Conservation (phyloP, 1,284 basidiomycete genomes). For the Chalciporus sp. region DNA sequence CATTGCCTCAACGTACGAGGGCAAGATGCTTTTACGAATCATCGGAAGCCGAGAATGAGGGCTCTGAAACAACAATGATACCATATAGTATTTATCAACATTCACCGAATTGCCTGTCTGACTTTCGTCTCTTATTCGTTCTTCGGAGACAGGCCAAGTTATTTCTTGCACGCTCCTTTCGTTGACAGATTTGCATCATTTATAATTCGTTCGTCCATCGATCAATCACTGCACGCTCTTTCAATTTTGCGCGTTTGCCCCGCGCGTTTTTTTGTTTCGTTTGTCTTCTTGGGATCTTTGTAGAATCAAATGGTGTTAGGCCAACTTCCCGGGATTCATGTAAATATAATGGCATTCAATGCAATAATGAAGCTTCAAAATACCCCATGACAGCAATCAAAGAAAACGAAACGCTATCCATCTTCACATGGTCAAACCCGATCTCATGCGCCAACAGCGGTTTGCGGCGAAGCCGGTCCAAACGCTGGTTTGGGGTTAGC, state of each 20-base stretch:
- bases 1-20: constrained; percentile 28
- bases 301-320: constrained; percentile 14
- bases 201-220: background rate
- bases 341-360: constrained; percentile 9
- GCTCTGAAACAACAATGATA: background rate
- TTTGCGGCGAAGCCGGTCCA: constrained; percentile 25
- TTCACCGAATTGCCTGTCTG: constrained; percentile 10
- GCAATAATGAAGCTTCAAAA: background rate
- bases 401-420: background rate
- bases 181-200: constrained; percentile 3
- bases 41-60: constrained; percentile 33
- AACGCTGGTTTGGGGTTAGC: constrained; percentile 14
- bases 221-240: background rate
- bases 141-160: constrained; percentile 10
- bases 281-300: background rate
- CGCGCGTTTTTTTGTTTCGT: background rate
- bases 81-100: background rate
- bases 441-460: constrained; percentile 34
- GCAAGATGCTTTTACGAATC: constrained; percentile 35
- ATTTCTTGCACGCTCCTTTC: background rate
- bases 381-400: constrained; percentile 11
- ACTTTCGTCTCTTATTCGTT: constrained; percentile 5
- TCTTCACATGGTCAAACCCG: background rate
- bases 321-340: constrained; percentile 10
- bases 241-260: constrained; percentile 3